Base-by-base conservation (phyloP, 306 rosid genomes). In the Pterocarpus macrocarpus region DNA sequence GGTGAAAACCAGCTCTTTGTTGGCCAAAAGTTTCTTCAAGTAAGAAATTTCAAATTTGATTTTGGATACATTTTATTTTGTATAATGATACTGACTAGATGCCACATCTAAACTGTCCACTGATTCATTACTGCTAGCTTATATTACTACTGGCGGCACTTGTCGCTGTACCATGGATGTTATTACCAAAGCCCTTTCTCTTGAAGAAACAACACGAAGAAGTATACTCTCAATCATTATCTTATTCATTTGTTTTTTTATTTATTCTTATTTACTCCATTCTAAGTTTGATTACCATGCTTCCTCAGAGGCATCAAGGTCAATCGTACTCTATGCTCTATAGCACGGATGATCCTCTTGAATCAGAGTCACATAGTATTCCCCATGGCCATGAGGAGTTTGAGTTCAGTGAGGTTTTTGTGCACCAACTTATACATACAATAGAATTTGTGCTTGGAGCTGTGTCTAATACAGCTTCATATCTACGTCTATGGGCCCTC, bases 131-230 rank as follows among this genome's bases (percentile, higher is more conserved):
- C 32, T 67, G 44, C 56, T 47, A 93, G 99, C 69, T 92, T 64
- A 61, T 78, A 34, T 85, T 95, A 79, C 89, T 95, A 86, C 76
- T 95, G 41, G 85, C 89, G 86, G 97, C 99, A 64, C 56, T 92
- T 76, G 76, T 95, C 41, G 96, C 98, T 64, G 97, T 95, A 74
- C 99, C 99, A 50, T 95, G 99, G 99, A 95, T 95, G 99, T 89
- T 95, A 82, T 84, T 93, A 64, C 99, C 97, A 58, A 95, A 95
- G 85, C 98, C 99, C 77, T 93, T 93, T 81, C 91, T 95, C 70
- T 86, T 93, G 83, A 93, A 85, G 87, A 95, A 88, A 85, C 95
- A 90, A 74, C 88, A 95, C 59, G 64, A 82, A 1, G 97, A 93
- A 94, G 99, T 95, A 93, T 59, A 39, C 73, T 69, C 30, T 62